These are phyloP conservation scores for Candida albicans DNA, from an alignment of 1,139 yeast genomes.

Conservation along the genomic window DNA sequence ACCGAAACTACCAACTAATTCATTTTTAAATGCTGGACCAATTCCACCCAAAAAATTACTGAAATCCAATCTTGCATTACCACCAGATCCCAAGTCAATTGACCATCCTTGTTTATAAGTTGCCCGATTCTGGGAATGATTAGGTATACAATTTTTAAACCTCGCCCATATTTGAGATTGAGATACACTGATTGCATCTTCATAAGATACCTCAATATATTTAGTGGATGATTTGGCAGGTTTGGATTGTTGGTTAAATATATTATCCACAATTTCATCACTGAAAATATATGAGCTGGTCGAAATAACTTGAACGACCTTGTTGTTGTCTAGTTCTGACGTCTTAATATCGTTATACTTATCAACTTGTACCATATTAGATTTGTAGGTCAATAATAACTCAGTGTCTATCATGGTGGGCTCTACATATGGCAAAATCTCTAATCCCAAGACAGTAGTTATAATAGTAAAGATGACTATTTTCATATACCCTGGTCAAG, in stretches of 20 bases:
- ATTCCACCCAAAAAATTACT: conserved; percentile 16
- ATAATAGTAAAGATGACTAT: neutral
- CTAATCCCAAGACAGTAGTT: neutral
- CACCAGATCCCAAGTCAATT: conserved; percentile 17
- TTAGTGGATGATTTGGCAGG: neutral
- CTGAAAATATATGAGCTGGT: conserved; percentile 8
- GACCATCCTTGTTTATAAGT: conserved; percentile 27
- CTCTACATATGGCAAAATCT: conserved; percentile 2
- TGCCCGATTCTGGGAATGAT: conserved; percentile 15
- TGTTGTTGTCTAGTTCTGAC: neutral
- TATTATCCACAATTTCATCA: conserved; percentile 5
- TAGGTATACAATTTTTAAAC: conserved; percentile 13
- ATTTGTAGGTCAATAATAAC: conserved; percentile 3
- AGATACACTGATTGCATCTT: neutral
- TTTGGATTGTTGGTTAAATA: neutral
- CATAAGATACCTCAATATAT: neutral
- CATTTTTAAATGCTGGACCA: conserved; percentile 17
- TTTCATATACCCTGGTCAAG: neutral
- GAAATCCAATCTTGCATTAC: conserved; percentile 16
- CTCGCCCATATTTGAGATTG: neutral
- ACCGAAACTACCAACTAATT: conserved; percentile 14
- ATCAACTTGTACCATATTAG: neutral
- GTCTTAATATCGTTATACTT: conserved; percentile 1
- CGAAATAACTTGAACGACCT: conserved; percentile 3
- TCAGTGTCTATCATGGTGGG: conserved; percentile 1